Evolutionary conservation across 805 yeast genomes (phyloP).

Genomic region (Tetrapisispora phaffii): DNA sequence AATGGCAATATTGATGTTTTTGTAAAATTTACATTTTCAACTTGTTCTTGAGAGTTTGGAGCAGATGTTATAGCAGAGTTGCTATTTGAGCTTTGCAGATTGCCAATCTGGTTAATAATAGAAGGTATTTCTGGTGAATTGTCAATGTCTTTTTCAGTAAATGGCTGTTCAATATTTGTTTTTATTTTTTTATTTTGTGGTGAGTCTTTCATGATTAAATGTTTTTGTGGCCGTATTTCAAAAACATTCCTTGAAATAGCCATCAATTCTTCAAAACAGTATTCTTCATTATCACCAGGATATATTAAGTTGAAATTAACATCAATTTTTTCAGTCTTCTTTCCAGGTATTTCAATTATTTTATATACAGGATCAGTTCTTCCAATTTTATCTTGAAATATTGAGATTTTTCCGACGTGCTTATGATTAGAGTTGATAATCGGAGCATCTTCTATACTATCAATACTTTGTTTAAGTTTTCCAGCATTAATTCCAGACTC

Average conservation of each 20-base stretch:
- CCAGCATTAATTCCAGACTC: slow-evolving; percentile 39
- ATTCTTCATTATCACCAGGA: slow-evolving; percentile 39
- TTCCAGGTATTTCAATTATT: slow-evolving; percentile 45
- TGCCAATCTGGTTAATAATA: neutral
- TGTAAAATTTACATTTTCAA: slow-evolving; percentile 10
- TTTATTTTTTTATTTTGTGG: neutral
- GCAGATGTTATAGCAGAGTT: slow-evolving; percentile 2
- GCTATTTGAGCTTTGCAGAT: too few relatives aligned
- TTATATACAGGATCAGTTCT: slow-evolving; percentile 37
- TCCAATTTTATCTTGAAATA: slow-evolving; percentile 33
- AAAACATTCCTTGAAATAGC: slow-evolving; percentile 38
- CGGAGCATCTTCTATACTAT: neutral
- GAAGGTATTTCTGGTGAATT: slow-evolving; percentile 5
- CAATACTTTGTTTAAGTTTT: slow-evolving; percentile 35
- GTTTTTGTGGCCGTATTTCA: slow-evolving; percentile 1
- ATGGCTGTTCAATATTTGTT: too few relatives aligned
- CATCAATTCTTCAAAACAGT: slow-evolving; percentile 54
- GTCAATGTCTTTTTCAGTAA: neutral
- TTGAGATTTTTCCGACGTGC: slow-evolving; percentile 21
- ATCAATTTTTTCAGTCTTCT: slow-evolving; percentile 48
- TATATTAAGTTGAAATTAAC: slow-evolving; percentile 52
- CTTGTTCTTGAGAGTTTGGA: neutral
- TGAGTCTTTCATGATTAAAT: neutral
- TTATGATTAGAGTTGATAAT: neutral
- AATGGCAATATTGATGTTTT: slow-evolving; percentile 38